Base-by-base conservation (phyloP, 2,329 filamentous ascomycete species). In the Aspergillus spinulosporus region DNA sequence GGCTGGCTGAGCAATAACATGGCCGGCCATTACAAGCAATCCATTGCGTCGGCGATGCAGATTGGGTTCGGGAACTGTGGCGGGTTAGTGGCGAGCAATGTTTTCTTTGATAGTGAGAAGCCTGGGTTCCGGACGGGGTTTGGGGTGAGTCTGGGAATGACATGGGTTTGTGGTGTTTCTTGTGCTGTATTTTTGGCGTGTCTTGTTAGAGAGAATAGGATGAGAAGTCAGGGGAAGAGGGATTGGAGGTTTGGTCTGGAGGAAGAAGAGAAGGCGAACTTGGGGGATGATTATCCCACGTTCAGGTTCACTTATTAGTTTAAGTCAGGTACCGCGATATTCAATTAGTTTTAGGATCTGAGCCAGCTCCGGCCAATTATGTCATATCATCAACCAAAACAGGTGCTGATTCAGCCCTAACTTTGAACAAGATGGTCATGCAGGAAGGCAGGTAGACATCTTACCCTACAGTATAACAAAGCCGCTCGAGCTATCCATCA, bases 41-140 rank as follows among this genome's bases (percentile, higher is more conserved):
- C 72, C 4, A 68, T 78, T 5, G 75, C 72, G 3, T 74, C 73
- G 62, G 76, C 70, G 1, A 68, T 77, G 62, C 72, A 75, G 63
- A 65, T 74, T 2, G 74, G 74, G 2, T 73, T 78, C 15, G 76
- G 75, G n/a, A 78, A 78, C 61, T 76, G 74, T 54, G 76, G 73
- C 47, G 76, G 75, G 47, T 74, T 79, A 50, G 66, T 78, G 5
- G 71, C 70, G 3, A 67, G 69, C 28, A 76, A 77, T 55, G 67
- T 78, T 4, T 79, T 78, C 58, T 72, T 78, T 59, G 68, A 65
- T 7, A 56, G 52, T 3, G 66, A 78, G 60, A 63, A 68, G 2
- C 76, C 75, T 3, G 64, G 59, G 4, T 78, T 76, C 54, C 66
- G 65, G 1, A 72, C 71, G 0, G 76, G 75, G 1, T 74, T 73